Evolutionary conservation across 495 filamentous ascomycete genomes (phyloP), one percentile per base, ranked within the genome.

Genomic region (Monascus purpureus): DNA sequence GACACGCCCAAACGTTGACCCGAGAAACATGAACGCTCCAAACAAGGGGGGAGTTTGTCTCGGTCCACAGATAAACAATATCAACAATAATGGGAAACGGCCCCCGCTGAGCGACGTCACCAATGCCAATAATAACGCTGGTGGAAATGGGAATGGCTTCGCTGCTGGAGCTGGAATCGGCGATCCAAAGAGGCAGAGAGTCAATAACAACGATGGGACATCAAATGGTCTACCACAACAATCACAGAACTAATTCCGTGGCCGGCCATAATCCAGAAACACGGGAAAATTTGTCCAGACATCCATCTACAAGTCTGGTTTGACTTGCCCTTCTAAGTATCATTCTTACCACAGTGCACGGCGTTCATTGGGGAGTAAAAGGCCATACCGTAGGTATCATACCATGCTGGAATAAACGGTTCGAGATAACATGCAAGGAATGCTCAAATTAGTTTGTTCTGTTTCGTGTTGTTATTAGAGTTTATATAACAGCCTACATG

Each of bases 91-190:
- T 23, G 59, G 57, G 8, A 67, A 67, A 39, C 49, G 62, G 17
- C 59, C 61, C 13, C 67, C 65, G 1, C 39, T 71, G 32, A 56
- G 43, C n/a, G 67, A 71, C 37, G 62, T 71, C 18, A 68, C 67
- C 3, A 67, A 67, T 40, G 52, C 51, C n/a, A 42, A 47, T n/a
- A 28, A 37, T 17, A 29, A 41, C 5, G 23, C 43, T n/a, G 36
- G 44, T 13, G 27, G 36, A 18, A 42, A 41, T 35, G 37, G 44
- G 20, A 17, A 12, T 19, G 7, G 8, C 2, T 13, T 46, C 41
- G 49, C 33, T 22, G 37, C 49, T 12, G 27, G 18, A 9, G 12
- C 39, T 27, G 45, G 48, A 14, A 37, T 38, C 13, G 50, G 39
- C 38, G 59, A 62, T 23, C 52, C 51, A 1, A 65, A 65, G 35